phyloP scores from a whole-genome alignment of 2,329 filamentous ascomycete species.

The Cryoendolithus antarcticus region DNA sequence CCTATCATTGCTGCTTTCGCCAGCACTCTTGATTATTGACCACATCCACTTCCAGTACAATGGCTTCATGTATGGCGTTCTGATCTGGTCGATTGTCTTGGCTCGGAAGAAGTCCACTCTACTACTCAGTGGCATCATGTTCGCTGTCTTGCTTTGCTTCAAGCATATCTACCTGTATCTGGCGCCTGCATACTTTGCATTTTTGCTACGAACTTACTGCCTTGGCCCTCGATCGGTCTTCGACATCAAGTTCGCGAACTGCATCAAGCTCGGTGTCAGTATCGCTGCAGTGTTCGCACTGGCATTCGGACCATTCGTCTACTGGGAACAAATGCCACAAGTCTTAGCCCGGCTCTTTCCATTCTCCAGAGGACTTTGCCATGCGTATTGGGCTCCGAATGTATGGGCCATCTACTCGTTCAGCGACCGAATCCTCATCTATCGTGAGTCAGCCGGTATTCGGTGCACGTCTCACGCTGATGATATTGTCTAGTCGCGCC shows the following conservation, averaged over 20 bases:
- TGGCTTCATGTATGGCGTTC: conserved; percentile 83
- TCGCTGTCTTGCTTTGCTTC: conserved; percentile 76
- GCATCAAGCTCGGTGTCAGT: conserved; percentile 65
- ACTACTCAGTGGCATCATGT: conserved; percentile 67
- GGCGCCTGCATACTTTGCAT: conserved; percentile 91
- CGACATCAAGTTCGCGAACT: conserved; percentile 63
- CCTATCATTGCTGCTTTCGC: conserved; percentile 79
- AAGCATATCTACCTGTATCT: conserved; percentile 98
- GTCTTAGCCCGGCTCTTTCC: conserved; percentile 78
- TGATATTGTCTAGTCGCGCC: conserved; percentile 56
- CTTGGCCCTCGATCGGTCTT: conserved; percentile 66
- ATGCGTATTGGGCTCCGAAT: conserved; percentile 98
- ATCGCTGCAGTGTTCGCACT: conserved; percentile 58
- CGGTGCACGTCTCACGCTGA: conserved; percentile 8
- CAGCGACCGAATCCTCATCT: conserved; percentile 68
- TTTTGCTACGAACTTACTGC: conserved; percentile 79
- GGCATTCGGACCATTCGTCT: conserved; percentile 83
- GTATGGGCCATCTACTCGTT: conserved; percentile 97
- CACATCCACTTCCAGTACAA: conserved; percentile 99
- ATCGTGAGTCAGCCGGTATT: conserved; percentile 41
- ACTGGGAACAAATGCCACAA: conserved; percentile 72
- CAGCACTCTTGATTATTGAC: conserved; percentile 90
- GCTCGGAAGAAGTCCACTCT: conserved; percentile 64
- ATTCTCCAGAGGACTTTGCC: conserved; percentile 84
- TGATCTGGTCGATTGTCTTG: conserved; percentile 75